Evolutionary conservation across 306 rosid species (phyloP), one percentile per base, ranked within the genome.

Genomic region (Senna tora): DNA sequence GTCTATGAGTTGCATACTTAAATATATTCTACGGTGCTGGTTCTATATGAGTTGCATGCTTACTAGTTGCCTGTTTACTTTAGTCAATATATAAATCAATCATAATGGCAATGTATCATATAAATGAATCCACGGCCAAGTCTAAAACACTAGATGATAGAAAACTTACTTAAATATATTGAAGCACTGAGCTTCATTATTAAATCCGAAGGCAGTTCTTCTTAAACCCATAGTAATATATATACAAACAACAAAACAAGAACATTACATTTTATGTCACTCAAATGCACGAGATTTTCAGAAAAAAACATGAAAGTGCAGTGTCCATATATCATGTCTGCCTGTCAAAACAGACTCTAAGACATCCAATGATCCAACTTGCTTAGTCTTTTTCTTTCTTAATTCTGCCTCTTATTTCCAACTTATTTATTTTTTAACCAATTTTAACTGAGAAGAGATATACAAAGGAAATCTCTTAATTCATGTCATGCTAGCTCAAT

Each of bases 281-380:
- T 6, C 50, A 54, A 20, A 59, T 51, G 21, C 46, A 52, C 56
- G 36, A 69, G 53, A 15, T 67, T 67, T 42, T 10, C n/a, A 21
- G 57, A 52, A 59, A 61, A 42, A 21, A 63, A 68, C 47, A 67
- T n/a, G n/a, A 67, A 32, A 41, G 52, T 60, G 49, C 49, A 63
- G 34, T 63, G 57, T 20, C 39, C 56, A 38, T 17, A 69, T 57
- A 58, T 67, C 43, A 63, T 17, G 9, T 47, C 12, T 70, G 64
- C 55, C 41, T 19, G 28, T 38, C 59, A 2, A 47, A 80, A 28
- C 62, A 56, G 70, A 53, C 42, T 69, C 25, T 28, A 38, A 46
- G 28, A 38, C 6, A 68, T 38, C 28, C 15, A 28, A 13, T 42
- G 57, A 34, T 34, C 28, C 17, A 50, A 59, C 45, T 47, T 59